Percentiles rank a stretch among this genome's conserved stretches.
These are phyloP conservation scores for Tubosaeta sp. DNA, from an alignment of 768 basidiomycete species.

Conservation along the genomic window DNA sequence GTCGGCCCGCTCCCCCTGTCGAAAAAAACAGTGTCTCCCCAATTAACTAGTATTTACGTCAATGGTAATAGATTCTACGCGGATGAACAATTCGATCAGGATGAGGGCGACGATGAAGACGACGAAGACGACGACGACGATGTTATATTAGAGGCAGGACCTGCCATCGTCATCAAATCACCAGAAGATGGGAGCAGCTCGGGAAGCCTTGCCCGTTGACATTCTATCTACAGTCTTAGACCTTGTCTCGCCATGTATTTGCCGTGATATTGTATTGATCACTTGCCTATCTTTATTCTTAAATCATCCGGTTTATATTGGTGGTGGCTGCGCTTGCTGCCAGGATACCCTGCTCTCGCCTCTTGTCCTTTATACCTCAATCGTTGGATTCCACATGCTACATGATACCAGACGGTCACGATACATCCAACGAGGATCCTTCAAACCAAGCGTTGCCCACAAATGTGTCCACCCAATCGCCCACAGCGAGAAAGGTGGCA, in stretches of 20 bases:
- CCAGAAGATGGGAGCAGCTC: slow-evolving; percentile 20
- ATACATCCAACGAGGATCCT: slow-evolving; percentile 9
- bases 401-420: slow-evolving; percentile 24
- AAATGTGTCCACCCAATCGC: slow-evolving; percentile 17
- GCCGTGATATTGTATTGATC: slow-evolving; percentile 10
- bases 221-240: slow-evolving; percentile 6
- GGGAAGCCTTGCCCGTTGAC: slow-evolving; percentile 19
- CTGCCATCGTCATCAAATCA: slow-evolving; percentile 47
- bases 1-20: slow-evolving; percentile 47
- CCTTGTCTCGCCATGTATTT: slow-evolving; percentile 17
- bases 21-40: slow-evolving; percentile 37
- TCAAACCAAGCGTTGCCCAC: slow-evolving; percentile 9
- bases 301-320: neutral
- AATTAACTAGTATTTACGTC: slow-evolving; percentile 30
- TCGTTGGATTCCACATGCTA: slow-evolving; percentile 21
- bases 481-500: slow-evolving; percentile 4
- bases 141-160: slow-evolving; percentile 72
- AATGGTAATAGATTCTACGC: slow-evolving; percentile 37
- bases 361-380: neutral
- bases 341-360: neutral
- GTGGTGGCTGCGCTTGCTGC: slow-evolving; percentile 6
- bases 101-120: slow-evolving; percentile 60
- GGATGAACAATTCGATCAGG: slow-evolving; percentile 48
- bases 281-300: slow-evolving; percentile 1
- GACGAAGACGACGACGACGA: slow-evolving; percentile 54